Evolutionary conservation across 768 basidiomycete species (phyloP).

Genomic region (Auriculariales sp.): DNA sequence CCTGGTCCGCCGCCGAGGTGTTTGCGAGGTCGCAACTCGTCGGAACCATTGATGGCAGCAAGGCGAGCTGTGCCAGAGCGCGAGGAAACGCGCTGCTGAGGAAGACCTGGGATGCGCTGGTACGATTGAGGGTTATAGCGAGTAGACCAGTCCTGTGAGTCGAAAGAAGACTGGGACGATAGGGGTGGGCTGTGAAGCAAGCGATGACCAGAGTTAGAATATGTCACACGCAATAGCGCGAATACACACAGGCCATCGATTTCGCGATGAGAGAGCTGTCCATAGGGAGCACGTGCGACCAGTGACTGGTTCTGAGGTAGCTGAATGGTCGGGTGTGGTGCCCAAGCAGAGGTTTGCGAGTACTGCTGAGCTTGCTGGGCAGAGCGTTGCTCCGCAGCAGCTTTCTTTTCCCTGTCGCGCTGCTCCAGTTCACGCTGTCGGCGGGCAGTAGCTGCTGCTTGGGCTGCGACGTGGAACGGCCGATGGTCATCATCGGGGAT

Average conservation of each 20-base stretch:
- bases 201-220: background rate
- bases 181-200: background rate
- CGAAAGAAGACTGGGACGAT: background rate
- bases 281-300: background rate
- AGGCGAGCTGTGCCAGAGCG: background rate
- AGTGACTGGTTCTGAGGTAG: background rate
- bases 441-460: conserved; percentile 45
- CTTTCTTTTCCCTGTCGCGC: conserved; percentile 9
- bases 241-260: background rate
- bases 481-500: conserved; percentile 74
- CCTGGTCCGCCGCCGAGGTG: background rate
- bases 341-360: conserved; percentile 3
- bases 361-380: conserved; percentile 23
- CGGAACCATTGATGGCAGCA: background rate
- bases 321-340: background rate
- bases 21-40: too few species aligned
- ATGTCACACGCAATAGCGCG: background rate
- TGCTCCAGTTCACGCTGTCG: conserved; percentile 35
- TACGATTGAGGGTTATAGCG: conserved; percentile 22
- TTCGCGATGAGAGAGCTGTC: background rate
- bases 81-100: conserved; percentile 12
- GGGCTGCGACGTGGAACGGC: conserved; percentile 80
- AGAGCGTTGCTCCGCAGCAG: conserved; percentile 9
- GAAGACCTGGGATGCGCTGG: conserved; percentile 4
- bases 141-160: conserved; percentile 19